Evolutionary conservation across 2,329 filamentous ascomycete species (phyloP), one percentile per base, ranked within the genome.

Genomic region (Malbranchea zuffiana): DNA sequence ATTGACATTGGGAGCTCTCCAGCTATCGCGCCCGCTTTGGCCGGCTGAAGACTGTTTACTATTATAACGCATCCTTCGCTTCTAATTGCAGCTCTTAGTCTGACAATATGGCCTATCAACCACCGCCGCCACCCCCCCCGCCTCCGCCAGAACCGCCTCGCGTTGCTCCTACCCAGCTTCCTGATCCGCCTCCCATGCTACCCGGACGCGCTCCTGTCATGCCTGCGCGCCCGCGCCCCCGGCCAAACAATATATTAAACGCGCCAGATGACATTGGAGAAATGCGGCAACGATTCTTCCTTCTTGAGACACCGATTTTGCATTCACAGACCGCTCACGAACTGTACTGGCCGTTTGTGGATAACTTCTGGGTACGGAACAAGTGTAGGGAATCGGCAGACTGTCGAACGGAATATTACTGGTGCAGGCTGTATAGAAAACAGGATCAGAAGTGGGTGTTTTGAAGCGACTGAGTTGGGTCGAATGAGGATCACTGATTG

Each of bases 311-410:
- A 7, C 36, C 36, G 6, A 39, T 39, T 27, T 13, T 34, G 18
- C 36, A 39, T 12, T 21, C 17, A 12, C 36, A 33, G 17, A 33
- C 32, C 18, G 36, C 32, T 12, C 36, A 39, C 18, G 29, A 33
- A 18, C 32, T 39, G 12, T 39, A 39, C 23, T 39, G 36, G 36
- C 36, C 36, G 2, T 39, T 39, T 18, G 30, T 39, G 29, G 36
- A 39, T 15, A 39, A 39, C 20, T 39, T 39, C 18, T 39, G 36
- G 36, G 36, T 39, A 10, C 30, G 36, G 15, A 39, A 39, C 11
- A 39, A 39, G 21, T 29, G 32, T 18, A 39, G 34, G 10, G 36
- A 39, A 12, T 39, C 36, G 7, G 24, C 29, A 13, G 36, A 39
- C 13, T 39, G 36, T 17, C 23, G 36, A 6, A 39, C 36, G 10